Evolutionary conservation across 305 asterid genomes (phyloP).

Genomic region (Fraxinus floribunda): DNA sequence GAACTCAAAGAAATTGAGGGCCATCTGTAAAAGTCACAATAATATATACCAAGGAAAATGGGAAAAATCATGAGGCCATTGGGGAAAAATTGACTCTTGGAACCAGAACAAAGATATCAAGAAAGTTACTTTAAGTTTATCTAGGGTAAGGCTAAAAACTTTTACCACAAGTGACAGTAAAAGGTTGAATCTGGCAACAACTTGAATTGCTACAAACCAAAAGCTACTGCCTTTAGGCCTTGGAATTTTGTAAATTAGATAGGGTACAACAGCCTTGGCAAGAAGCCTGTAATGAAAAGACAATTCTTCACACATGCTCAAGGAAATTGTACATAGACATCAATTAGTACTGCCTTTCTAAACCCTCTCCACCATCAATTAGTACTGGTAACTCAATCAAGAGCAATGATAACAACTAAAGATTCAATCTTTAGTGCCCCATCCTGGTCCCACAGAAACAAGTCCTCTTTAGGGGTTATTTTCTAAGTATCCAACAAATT

Average conservation of each 20-base stretch:
- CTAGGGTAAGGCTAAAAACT: neutral
- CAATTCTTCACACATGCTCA: conserved; percentile 3
- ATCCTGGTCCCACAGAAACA: neutral
- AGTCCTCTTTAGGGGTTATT: neutral
- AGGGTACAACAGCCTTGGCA: conserved; percentile 49
- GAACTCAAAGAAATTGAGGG: conserved; percentile 55
- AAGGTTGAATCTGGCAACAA: conserved; percentile 80
- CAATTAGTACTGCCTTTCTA: too few relatives aligned
- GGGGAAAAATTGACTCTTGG: neutral
- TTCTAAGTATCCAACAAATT: neutral
- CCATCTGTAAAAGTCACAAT: conserved; percentile 53
- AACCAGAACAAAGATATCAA: neutral
- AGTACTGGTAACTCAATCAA: too few relatives aligned
- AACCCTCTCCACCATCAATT: too few relatives aligned
- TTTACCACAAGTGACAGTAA: conserved; percentile 32
- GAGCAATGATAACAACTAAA: neutral
- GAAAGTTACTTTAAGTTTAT: conserved; percentile 6
- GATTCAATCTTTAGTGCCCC: neutral
- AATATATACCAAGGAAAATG: conserved; percentile 16
- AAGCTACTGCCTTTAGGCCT: conserved; percentile 71
- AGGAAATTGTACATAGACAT: neutral
- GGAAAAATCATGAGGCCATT: neutral
- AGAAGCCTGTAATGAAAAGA: conserved; percentile 54
- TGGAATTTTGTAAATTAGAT: conserved; percentile 65
- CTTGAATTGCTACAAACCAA: conserved; percentile 75